Conservation (phyloP, 192 early-diverging fungal species). For the Allomyces arbusculus region DNA sequence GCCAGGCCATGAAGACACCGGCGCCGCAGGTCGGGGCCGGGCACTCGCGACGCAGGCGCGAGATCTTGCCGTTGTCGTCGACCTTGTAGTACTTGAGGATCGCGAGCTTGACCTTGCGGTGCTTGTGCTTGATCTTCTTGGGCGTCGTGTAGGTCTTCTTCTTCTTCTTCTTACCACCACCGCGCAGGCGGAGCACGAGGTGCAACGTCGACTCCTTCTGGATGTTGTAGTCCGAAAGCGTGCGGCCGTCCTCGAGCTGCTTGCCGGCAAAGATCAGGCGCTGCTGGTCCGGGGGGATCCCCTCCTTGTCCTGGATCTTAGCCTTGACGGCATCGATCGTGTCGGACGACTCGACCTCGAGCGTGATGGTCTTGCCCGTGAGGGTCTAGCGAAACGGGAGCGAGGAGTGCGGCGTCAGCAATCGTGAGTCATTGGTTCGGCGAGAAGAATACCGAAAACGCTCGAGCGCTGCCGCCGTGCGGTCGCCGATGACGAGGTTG, state of each 20-base stretch:
- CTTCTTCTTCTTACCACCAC: constrained; percentile 97
- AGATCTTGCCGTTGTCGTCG: constrained; percentile 88
- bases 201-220: constrained; percentile 50
- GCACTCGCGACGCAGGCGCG: constrained; percentile 96
- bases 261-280: constrained; percentile 66
- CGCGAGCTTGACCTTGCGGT: constrained; percentile 96
- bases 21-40: constrained; percentile 90
- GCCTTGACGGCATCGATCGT: constrained; percentile 63
- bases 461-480: too few relatives aligned
- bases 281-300: constrained; percentile 68
- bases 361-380: constrained; percentile 92
- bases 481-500: too few relatives aligned
- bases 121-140: constrained; percentile 99
- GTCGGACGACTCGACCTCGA: constrained; percentile 63
- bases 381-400: constrained; percentile 51
- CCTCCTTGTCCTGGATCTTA: constrained; percentile 76
- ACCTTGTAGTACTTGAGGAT: constrained; percentile 99
- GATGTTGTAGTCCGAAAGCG: constrained; percentile 27
- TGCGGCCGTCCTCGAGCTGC: constrained; percentile 25
- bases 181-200: constrained; percentile 46
- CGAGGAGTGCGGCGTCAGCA: background rate
- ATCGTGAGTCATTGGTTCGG: too few relatives aligned
- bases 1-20: constrained; percentile 98
- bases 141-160: constrained; percentile 99
- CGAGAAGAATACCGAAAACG: too few relatives aligned